phyloP scores from a whole-genome alignment of 2,329 filamentous ascomycete genomes.

The Trichoderma afroharzianum region DNA sequence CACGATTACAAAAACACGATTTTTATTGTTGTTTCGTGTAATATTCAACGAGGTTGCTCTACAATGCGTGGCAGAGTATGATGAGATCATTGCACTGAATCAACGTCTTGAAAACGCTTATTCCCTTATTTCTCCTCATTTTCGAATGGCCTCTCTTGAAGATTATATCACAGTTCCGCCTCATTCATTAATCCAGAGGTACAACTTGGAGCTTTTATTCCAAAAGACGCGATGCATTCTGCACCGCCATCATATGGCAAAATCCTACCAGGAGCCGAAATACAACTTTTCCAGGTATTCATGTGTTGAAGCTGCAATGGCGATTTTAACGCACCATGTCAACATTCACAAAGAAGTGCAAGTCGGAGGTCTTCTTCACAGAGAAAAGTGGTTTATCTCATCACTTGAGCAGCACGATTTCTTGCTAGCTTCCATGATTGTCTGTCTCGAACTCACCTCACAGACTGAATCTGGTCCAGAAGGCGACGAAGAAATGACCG shows the following conservation, averaged over 20 bases:
- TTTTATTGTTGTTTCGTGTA: background rate
- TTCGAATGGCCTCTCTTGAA: background rate
- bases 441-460: background rate
- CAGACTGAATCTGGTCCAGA: background rate
- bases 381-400: background rate
- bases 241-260: background rate
- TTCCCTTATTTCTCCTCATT: background rate
- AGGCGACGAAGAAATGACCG: background rate
- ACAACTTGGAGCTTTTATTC: background rate
- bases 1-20: background rate
- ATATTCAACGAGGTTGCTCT: background rate
- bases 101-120: background rate
- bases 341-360: background rate
- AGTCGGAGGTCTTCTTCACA: background rate
- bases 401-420: background rate
- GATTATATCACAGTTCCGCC: background rate
- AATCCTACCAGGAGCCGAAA: background rate
- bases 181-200: background rate
- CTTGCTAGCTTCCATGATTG: background rate
- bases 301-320: background rate
- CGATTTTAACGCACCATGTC: background rate
- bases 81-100: background rate
- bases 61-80: background rate
- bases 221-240: background rate
- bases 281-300: background rate